A percentile compares a stretch with the other conserved stretches of the same genome.
Conservation (phyloP, 2,329 filamentous ascomycete genomes). For the Acephala macrosclerotiorum region DNA sequence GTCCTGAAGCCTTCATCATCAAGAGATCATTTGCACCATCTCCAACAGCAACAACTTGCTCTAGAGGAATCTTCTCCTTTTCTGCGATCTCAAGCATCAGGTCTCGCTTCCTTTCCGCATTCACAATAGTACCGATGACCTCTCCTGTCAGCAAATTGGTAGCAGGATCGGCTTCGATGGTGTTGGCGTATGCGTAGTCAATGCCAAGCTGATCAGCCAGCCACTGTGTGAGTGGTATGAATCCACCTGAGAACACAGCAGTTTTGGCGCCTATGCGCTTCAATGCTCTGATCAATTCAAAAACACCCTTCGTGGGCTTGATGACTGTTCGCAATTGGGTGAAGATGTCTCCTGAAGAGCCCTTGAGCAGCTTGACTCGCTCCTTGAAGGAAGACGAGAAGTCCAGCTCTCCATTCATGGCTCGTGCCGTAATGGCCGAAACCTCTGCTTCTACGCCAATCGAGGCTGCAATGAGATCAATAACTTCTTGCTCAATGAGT, state of each 20-base stretch:
- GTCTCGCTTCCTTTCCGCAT: conserved; percentile 77
- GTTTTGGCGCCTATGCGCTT: conserved; percentile 84
- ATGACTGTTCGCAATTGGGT: conserved; percentile 77
- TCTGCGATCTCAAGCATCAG: conserved; percentile 74
- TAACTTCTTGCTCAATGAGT: conserved; percentile 95
- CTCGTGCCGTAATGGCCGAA: conserved; percentile 86
- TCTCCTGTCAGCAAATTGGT: conserved; percentile 71
- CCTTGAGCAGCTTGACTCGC: conserved; percentile 81
- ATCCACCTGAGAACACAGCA: conserved; percentile 91
- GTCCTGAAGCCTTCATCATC: conserved; percentile 78
- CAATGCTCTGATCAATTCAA: conserved; percentile 75
- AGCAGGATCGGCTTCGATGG: conserved; percentile 70
- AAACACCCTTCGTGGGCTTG: conserved; percentile 82
- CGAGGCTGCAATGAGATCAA: conserved; percentile 89
- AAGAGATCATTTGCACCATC: conserved; percentile 85
- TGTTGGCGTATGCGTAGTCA: conserved; percentile 89
- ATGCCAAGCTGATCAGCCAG: conserved; percentile 81
- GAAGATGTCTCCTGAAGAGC: conserved; percentile 81
- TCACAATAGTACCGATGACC: conserved; percentile 75
- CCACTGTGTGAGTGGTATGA: conserved; percentile 88
- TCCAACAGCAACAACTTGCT: conserved; percentile 76
- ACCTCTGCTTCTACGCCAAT: conserved; percentile 85
- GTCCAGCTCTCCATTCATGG: conserved; percentile 96
- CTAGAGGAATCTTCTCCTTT: conserved; percentile 69
- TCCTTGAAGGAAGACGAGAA: conserved; percentile 86